Conservation (phyloP, 2,329 filamentous ascomycete species). For the Nannizzia gypsea region DNA sequence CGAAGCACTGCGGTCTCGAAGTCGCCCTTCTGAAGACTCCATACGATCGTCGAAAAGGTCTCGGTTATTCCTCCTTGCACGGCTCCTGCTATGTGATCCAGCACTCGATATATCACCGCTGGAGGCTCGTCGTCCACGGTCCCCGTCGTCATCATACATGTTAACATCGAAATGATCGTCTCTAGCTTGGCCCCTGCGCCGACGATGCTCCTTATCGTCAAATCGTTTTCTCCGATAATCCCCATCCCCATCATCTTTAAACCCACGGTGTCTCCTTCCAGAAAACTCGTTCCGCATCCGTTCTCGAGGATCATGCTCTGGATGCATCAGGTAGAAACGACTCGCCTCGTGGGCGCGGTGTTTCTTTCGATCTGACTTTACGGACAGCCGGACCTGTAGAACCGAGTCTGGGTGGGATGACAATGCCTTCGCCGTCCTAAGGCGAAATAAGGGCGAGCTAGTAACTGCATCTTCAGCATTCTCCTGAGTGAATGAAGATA, state of each 20-base stretch:
- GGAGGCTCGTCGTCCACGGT: slow-evolving; percentile 11
- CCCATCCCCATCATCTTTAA: slow-evolving; percentile 28
- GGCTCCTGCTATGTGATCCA: slow-evolving; percentile 21
- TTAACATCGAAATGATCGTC: slow-evolving; percentile 56
- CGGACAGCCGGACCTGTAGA: slow-evolving; percentile 62
- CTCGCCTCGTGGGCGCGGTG: slow-evolving; percentile 67
- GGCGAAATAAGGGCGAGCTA: slow-evolving; percentile 47
- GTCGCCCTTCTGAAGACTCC: slow-evolving; percentile 31
- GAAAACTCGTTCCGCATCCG: slow-evolving; percentile 45
- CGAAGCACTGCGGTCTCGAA: slow-evolving; percentile 50
- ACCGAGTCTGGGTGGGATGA: slow-evolving; percentile 55
- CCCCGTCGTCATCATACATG: slow-evolving; percentile 66
- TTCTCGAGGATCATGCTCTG: slow-evolving; percentile 74
- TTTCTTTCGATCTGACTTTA: slow-evolving; percentile 66
- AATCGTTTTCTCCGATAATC: slow-evolving; percentile 44
- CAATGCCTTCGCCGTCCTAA: slow-evolving; percentile 57
- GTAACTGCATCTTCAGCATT: slow-evolving; percentile 24
- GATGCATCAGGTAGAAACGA: slow-evolving; percentile 84
- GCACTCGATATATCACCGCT: slow-evolving; percentile 20
- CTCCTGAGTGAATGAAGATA: slow-evolving; percentile 38
- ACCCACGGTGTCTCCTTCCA: slow-evolving; percentile 33
- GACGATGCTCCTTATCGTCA: slow-evolving; percentile 45
- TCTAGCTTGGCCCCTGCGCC: slow-evolving; percentile 37
- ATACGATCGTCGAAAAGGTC: slow-evolving; percentile 31
- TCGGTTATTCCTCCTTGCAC: slow-evolving; percentile 20